Percentiles rank a stretch among this genome's conserved stretches.
Evolutionary conservation across 2,329 filamentous ascomycete species (phyloP).

Genomic region (Diaporthe australafricana): DNA sequence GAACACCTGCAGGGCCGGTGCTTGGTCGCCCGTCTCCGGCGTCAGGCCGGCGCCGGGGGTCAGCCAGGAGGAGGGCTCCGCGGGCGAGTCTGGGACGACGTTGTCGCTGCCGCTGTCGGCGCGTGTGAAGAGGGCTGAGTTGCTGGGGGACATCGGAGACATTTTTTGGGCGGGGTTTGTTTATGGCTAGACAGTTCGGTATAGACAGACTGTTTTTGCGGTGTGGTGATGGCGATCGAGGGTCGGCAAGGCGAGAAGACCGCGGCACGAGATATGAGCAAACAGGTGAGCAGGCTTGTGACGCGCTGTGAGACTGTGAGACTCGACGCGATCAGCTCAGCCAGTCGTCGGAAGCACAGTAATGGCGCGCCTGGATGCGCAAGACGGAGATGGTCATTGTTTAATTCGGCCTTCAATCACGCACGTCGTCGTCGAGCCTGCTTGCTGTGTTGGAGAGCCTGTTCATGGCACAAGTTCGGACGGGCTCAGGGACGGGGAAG

Average conservation of each 20-base stretch:
- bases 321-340: background rate
- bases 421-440: background rate
- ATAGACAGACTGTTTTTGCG: background rate
- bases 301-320: background rate
- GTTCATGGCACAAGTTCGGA: background rate
- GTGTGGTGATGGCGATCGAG: background rate
- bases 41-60: slow-evolving; percentile 18
- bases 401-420: background rate
- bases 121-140: background rate
- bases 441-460: background rate
- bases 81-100: background rate
- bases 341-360: slow-evolving; percentile 4
- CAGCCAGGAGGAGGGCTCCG: slow-evolving; percentile 6
- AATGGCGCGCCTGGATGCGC: background rate
- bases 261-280: too few species aligned
- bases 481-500: background rate
- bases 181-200: background rate
- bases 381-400: slow-evolving; percentile 11
- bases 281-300: too few species aligned
- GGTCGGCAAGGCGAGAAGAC: background rate
- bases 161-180: background rate
- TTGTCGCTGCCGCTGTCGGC: background rate
- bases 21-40: slow-evolving; percentile 8
- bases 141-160: slow-evolving; percentile 3
- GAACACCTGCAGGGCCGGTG: background rate